These are phyloP conservation scores for Neonectria faginata DNA, from an alignment of 2,329 filamentous ascomycete species.

Conservation along the genomic window DNA sequence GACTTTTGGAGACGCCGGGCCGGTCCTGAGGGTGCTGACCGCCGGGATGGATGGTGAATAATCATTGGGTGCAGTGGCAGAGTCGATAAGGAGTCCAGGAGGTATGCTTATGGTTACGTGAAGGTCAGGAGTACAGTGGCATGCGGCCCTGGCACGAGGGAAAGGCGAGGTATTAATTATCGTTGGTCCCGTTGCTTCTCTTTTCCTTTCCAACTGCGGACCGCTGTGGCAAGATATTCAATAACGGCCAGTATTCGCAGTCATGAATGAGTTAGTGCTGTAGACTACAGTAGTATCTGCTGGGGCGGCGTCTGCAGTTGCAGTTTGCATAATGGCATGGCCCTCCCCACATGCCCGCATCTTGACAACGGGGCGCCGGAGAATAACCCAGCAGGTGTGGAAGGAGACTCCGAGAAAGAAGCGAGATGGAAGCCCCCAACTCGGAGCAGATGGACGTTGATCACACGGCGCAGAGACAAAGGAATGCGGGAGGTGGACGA, in stretches of 20 bases:
- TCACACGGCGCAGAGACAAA: not conserved
- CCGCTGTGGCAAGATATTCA: no score
- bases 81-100: not conserved
- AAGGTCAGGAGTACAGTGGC: no score
- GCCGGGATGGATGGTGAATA: constrained; percentile 6
- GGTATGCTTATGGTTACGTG: no score
- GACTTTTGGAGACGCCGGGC: constrained; percentile 14
- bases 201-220: not conserved
- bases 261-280: not conserved
- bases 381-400: not conserved
- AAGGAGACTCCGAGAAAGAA: constrained; percentile 1
- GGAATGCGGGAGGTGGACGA: not conserved
- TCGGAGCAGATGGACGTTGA: not conserved
- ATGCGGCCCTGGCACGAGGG: not conserved
- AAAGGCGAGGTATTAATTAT: not conserved
- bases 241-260: no score
- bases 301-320: constrained; percentile 19
- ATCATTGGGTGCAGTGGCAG: not conserved
- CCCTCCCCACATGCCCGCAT: not conserved
- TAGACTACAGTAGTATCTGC: not conserved
- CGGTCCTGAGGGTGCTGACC: constrained; percentile 21
- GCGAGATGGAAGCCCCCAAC: not conserved
- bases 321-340: constrained; percentile 5
- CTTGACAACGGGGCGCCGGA: not conserved
- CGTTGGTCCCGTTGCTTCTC: not conserved